Conservation (phyloP, 805 yeast species). For the Geotrichum ghanense region DNA sequence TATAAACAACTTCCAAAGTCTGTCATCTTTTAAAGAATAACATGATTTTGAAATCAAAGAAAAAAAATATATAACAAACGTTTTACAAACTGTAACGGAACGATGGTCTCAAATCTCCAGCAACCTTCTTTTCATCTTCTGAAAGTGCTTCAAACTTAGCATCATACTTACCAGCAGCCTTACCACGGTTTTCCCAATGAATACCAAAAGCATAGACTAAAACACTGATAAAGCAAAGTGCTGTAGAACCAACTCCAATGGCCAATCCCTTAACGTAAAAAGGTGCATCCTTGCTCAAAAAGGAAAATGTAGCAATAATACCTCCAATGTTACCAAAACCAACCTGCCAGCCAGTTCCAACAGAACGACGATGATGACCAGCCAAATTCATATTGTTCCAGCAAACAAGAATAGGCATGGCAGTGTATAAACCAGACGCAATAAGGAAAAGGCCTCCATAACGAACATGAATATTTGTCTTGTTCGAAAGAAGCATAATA, state of each 20-base stretch:
- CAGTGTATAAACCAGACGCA: constrained; percentile 47
- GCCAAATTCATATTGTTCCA: constrained; percentile 54
- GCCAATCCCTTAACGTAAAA: constrained; percentile 43
- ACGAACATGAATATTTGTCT: constrained; percentile 30
- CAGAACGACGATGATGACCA: constrained; percentile 51
- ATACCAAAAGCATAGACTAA: constrained; percentile 27
- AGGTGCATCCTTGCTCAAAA: constrained; percentile 47
- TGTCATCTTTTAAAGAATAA: no score
- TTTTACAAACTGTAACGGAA: constrained; percentile 24
- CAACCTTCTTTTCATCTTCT: constrained; percentile 13
- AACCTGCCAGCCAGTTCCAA: constrained; percentile 49
- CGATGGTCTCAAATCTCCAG: constrained; percentile 25
- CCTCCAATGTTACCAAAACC: constrained; percentile 72
- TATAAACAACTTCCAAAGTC: no score
- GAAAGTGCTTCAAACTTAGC: constrained; percentile 16
- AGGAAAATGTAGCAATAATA: constrained; percentile 49
- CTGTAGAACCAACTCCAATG: constrained; percentile 37
- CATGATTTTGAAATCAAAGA: no score
- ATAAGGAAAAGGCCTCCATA: constrained; percentile 56
- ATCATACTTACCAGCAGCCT: constrained; percentile 16
- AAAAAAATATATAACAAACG: no score
- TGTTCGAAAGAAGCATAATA: constrained; percentile 40
- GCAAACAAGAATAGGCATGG: constrained; percentile 61
- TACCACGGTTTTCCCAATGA: constrained; percentile 19
- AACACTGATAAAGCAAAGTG: constrained; percentile 30